Evolutionary conservation across 2,329 filamentous ascomycete species (phyloP).

Genomic region (Colletotrichum limetticola): DNA sequence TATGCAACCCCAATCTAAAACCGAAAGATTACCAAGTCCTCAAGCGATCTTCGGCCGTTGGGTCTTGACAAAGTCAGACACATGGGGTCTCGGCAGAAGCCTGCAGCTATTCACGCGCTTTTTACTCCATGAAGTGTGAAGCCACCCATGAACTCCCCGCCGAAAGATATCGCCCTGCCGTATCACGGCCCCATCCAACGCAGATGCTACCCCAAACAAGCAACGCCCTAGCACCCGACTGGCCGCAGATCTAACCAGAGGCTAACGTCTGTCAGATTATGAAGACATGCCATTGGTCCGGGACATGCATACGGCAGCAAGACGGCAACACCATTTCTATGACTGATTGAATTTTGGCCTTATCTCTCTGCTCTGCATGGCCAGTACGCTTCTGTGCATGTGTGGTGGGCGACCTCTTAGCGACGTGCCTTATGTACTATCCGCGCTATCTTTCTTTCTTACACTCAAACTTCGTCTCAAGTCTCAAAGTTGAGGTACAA

Average conservation of each 20-base stretch:
- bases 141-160: background rate
- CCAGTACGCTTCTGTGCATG: background rate
- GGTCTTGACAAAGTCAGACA: background rate
- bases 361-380: constrained; percentile 23
- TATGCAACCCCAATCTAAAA: background rate
- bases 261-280: background rate
- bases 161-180: background rate
- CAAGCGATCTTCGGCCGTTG: background rate
- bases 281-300: background rate
- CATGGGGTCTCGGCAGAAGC: background rate
- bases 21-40: background rate
- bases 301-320: background rate
- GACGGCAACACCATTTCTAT: constrained; percentile 27
- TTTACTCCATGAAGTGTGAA: background rate
- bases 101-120: background rate
- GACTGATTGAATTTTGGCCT: constrained; percentile 35
- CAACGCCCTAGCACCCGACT: constrained; percentile 1
- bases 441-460: background rate
- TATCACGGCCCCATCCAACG: background rate
- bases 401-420: background rate
- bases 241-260: constrained; percentile 19
- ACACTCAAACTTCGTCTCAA: background rate
- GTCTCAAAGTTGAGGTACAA: background rate
- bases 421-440: no score
- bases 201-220: constrained; percentile 18